Conservation (phyloP, 768 basidiomycete genomes). For the Lactifluus piperatus region DNA sequence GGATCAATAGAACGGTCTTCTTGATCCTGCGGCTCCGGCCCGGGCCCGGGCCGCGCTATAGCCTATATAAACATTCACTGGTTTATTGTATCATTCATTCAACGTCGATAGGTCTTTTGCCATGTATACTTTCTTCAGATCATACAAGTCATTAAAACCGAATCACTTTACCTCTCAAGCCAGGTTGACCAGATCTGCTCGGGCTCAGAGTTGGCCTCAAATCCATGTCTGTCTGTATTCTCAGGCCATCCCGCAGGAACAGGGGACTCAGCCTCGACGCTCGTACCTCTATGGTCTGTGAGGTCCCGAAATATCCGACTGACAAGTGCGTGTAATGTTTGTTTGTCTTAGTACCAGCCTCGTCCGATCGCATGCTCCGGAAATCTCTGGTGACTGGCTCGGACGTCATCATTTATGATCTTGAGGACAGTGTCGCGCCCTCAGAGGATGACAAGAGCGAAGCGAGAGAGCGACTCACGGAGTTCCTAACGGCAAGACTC, state of each 20-base stretch:
- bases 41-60: too few relatives aligned
- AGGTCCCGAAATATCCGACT: background rate
- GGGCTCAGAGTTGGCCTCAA: background rate
- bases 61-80: too few relatives aligned
- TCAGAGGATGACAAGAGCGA: conserved; percentile 44
- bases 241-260: background rate
- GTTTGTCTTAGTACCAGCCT: conserved; percentile 53
- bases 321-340: background rate
- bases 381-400: conserved; percentile 59
- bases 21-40: background rate
- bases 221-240: background rate
- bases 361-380: conserved; percentile 71
- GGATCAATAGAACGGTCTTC: conserved; percentile 45
- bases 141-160: background rate
- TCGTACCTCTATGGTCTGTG: conserved; percentile 46
- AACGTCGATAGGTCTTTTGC: background rate
- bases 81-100: background rate
- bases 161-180: background rate
- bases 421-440: conserved; percentile 81
- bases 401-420: conserved; percentile 78
- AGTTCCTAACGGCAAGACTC: conserved; percentile 46
- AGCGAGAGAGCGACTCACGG: conserved; percentile 45
- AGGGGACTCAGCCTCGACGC: conserved; percentile 1
- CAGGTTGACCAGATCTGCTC: background rate
- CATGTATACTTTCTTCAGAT: conserved; percentile 5